Evolutionary conservation across 768 basidiomycete genomes (phyloP), one percentile per base, ranked within the genome.

Genomic region (Suillus bovinus): DNA sequence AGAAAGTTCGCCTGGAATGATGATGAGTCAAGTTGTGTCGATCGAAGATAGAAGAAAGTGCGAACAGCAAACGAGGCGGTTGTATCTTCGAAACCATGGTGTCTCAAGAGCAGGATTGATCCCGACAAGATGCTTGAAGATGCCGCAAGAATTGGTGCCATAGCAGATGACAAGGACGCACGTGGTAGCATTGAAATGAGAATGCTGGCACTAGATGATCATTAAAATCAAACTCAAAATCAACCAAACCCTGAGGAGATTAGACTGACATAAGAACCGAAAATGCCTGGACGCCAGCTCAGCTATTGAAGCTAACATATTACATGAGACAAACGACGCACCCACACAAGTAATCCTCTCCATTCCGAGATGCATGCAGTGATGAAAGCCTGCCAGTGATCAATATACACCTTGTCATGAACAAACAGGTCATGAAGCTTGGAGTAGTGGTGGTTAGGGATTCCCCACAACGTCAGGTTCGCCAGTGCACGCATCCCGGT

Each of bases 381-480:
- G 58, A 84, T 76, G 67, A 86, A 80, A n/a, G 72, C 62, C 29
- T 75, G 71, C 82, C 84, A 86, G 41, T 81, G 79, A 58, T 76
- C 71, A 4, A 69, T 74, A 63, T 83, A 84, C 2, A 85, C 81
- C 55, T 82, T 69, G 39, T 77, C 76, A 66, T 88, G 86, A 4
- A 80, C 74, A 66, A 78, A 87, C 2, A 84, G 68, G 16, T 75
- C 67, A 53, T 83, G 74, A 27, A 88, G 69, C 41, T 72, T 70
- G 20, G 70, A 67, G 20, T 75, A 64, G 63, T 82, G 82, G 17
- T 60, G 62, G 27, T 77, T 71, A 2, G 83, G 81, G 5, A 77
- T 68, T 36, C 73, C 69, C 69, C 85, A 79, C 9, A 81, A 74
- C 17, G 81, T 16, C 5, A 69, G 58, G n/a, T 79, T 80, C 17